Percentiles rank a stretch among this genome's conserved stretches.
These are phyloP conservation scores for Coix lacrymajobi DNA, from an alignment of 176 grass and related monocot genomes.

Conservation along the genomic window DNA sequence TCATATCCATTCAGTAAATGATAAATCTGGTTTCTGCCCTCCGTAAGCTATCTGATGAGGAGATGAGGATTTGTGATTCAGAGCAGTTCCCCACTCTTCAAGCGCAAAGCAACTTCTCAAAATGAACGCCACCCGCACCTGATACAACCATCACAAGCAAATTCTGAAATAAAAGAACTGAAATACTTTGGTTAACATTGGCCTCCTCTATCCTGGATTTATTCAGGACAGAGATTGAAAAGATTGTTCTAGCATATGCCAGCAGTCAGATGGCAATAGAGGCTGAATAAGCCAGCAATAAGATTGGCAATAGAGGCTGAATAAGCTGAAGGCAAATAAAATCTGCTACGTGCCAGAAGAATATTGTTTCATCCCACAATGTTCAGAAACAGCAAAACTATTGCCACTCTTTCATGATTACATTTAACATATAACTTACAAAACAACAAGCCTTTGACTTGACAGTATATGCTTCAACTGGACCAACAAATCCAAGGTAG, in stretches of 20 bases:
- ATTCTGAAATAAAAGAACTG: not conserved
- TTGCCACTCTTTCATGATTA: not conserved
- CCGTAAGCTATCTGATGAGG: not conserved
- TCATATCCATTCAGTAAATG: not conserved
- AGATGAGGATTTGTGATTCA: not conserved
- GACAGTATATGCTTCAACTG: constrained; percentile 13
- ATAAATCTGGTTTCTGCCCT: not conserved
- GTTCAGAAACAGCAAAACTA: not conserved
- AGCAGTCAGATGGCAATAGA: not conserved
- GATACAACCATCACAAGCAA: not conserved
- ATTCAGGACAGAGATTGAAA: not conserved
- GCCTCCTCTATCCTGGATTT: not conserved
- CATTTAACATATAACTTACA: constrained; percentile 1
- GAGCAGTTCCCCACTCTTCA: too few species aligned
- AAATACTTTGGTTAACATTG: not conserved
- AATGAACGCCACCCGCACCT: not conserved
- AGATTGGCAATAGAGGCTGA: not conserved
- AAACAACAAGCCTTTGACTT: not conserved
- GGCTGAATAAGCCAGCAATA: not conserved
- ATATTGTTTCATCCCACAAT: not conserved
- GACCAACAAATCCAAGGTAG: not conserved
- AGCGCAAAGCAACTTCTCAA: not conserved
- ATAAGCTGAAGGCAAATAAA: not conserved
- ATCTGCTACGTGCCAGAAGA: not conserved
- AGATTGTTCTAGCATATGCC: not conserved